These are phyloP conservation scores for Camellia oleifera DNA, from an alignment of 179 eudicot species.

Conservation along the genomic window DNA sequence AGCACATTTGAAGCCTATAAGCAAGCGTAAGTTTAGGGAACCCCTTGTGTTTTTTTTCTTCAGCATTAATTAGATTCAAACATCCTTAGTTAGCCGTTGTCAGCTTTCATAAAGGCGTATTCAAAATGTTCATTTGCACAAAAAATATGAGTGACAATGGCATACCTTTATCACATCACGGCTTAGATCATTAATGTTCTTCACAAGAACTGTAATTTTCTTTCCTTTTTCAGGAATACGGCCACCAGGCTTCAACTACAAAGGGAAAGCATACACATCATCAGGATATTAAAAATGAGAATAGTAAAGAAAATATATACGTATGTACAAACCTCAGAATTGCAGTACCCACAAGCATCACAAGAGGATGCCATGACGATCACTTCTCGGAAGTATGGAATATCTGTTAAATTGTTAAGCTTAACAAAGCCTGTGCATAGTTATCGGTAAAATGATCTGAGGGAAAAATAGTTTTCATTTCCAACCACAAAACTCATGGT, in stretches of 20 bases:
- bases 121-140: not conserved
- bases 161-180: constrained; percentile 95
- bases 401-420: constrained; percentile 65
- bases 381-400: constrained; percentile 97
- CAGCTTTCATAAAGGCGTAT: not conserved
- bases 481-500: not conserved
- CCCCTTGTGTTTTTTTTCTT: not conserved
- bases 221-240: constrained; percentile 79
- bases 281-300: not conserved
- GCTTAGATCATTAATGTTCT: constrained; percentile 67
- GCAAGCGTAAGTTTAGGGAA: too few species aligned
- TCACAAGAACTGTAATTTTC: constrained; percentile 59
- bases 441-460: not conserved
- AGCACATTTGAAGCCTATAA: constrained; percentile 12
- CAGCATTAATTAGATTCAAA: not conserved
- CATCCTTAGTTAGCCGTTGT: not conserved
- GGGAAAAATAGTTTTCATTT: not conserved
- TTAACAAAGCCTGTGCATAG: constrained; percentile 16
- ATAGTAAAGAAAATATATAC: not conserved
- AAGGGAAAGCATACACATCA: constrained; percentile 5
- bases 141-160: not conserved
- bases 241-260: constrained; percentile 96
- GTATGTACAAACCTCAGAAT: constrained; percentile 73
- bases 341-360: constrained; percentile 91
- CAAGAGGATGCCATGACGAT: constrained; percentile 98